Evolutionary conservation across 1,284 basidiomycete genomes (phyloP), one percentile per base, ranked within the genome.

Genomic region (Polyporus tsugae): DNA sequence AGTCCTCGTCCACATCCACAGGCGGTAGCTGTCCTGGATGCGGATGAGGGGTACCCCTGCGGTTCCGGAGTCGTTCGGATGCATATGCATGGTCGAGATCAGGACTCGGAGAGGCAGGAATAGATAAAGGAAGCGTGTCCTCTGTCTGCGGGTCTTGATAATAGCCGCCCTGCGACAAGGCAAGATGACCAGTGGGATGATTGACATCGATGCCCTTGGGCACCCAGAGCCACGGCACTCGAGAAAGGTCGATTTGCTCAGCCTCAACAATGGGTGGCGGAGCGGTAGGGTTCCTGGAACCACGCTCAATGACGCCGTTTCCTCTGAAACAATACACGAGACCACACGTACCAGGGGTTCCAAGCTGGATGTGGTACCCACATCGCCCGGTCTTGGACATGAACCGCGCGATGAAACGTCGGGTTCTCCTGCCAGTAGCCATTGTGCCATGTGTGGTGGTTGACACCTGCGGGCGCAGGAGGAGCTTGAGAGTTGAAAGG

Each of bases 351-450:
- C 46, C 46, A 4, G 22, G 10, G 3, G 22, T 49, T 68, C 77
- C 75, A 80, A 66, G 72, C 72, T 11, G 77, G 77, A 68, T 79
- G 80, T 13, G 76, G 78, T 38, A 75, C 74, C 74, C 77, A 78
- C 39, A 72, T 71, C n/a, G 70, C 73, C 6, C 68, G 36, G 13
- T 44, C 52, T 25, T 72, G 73, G 41, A 66, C 62, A 17, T 65
- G 63, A 11, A 63, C 53, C 17, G 53, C 64, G 3, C 71, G 72
- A 42, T 70, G 75, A 44, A 72, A 78, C 67, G 68, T 72, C n/a
- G 77, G 75, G 57, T 79, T 79, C 52, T 74, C 65, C 58, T 74
- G 73, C 78, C 78, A 79, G 36, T 73, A 74, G 29, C 78, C 78
- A 33, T 69, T 69, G 44, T 62, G 64, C 78, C 77, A 78, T 36